phyloP scores from a whole-genome alignment of 176 grass and related monocot genomes.

The Raddia guianensis region DNA sequence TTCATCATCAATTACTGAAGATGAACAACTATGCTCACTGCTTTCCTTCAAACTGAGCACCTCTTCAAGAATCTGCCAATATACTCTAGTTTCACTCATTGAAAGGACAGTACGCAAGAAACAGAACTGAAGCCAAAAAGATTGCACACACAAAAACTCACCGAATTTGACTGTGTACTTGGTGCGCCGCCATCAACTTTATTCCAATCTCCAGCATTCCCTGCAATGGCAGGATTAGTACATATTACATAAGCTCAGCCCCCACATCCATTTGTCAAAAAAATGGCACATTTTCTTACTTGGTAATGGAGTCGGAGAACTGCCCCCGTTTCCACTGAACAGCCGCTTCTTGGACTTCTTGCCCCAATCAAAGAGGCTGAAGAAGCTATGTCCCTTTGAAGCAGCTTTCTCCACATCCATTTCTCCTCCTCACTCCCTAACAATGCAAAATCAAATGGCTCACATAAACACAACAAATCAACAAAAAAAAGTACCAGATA shows the following conservation, averaged over 20 bases:
- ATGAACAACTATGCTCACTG: conserved; percentile 69
- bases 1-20: conserved; percentile 73
- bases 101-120: neutral
- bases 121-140: neutral
- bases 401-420: conserved; percentile 78
- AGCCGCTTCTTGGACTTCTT: conserved; percentile 79
- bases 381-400: conserved; percentile 77
- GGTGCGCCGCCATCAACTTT: conserved; percentile 37
- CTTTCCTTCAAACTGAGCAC: conserved; percentile 59
- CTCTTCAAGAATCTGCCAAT: conserved; percentile 70
- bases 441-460: conserved; percentile 37
- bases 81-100: conserved; percentile 8
- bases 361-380: conserved; percentile 83
- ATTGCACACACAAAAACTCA: conserved; percentile 25
- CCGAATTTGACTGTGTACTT: conserved; percentile 48
- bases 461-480: conserved; percentile 41
- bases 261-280: conserved; percentile 8
- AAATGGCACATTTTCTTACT: conserved; percentile 30
- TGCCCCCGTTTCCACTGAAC: conserved; percentile 38
- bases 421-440: conserved; percentile 26
- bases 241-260: neutral
- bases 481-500: neutral
- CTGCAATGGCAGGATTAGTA: conserved; percentile 29
- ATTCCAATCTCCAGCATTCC: conserved; percentile 46
- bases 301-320: conserved; percentile 11